Base-by-base conservation (phyloP, 1,284 basidiomycete species). In the Melanopsichium pennsylvanicum region DNA sequence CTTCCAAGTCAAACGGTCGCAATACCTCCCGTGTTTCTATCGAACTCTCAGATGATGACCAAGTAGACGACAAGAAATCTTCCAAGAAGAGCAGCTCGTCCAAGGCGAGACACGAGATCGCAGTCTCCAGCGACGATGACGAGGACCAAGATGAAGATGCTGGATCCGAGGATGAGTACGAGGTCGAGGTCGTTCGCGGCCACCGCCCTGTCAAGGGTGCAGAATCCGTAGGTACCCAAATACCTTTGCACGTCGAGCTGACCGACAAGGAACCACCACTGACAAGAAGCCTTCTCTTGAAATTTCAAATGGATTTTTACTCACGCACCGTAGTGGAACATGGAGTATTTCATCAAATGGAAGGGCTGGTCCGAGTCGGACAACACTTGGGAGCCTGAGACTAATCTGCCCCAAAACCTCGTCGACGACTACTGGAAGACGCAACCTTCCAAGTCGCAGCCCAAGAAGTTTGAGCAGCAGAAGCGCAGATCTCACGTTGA, bases 361-460 rank as follows among this genome's bases (percentile, higher is more conserved):
- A 72, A 72, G 33, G 61, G 58, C 9, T 72, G 39, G 25, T 19
- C 47, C n/a, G 70, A 72, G 23, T 16, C 2, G 1, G 57, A 61
- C 16, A 72, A 69, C 44, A 72, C 70, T 7, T 72, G 70, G 70
- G 70, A 72, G 50, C 70, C 70, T 8, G 70, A 72, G 47, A 35
- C 16, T 2, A 61, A 72, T 31, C 31, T 69, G 0, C 25, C 40
- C 0, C 42, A 42, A 5, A 27, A 47, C 2, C 25, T 69, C 12
- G 37, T 66, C 23, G 50, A 66, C 22, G 51, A 52, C 3, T 72
- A 69, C 51, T 72, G 70, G 70, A 69, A 69, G 45, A 45, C 40
- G 34, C 54, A 59, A 36, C 62, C 68, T 9, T 38, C 68, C 40
- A 67, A 70, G 39, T 60, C 57, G 29, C 67, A 66, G 35, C 52